Evolutionary conservation across 1,284 basidiomycete genomes (phyloP), one percentile per base, ranked within the genome.

Genomic region (Agroathelia rolfsii): DNA sequence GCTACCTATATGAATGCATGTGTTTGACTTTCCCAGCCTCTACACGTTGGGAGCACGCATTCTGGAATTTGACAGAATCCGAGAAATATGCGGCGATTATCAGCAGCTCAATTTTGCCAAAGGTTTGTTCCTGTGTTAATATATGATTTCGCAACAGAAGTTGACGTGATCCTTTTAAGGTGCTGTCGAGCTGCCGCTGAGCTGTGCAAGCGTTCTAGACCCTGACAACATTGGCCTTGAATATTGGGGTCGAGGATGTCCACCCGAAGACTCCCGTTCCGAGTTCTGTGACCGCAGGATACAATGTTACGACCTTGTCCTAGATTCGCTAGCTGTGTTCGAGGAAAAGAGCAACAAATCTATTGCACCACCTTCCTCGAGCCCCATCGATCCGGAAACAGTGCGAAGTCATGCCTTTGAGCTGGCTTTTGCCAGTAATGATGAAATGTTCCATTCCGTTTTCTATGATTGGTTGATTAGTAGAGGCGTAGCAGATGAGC

Each of bases 401-500:
- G 70, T 83, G 11, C 69, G 79, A 30, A 69, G 64, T 27, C 76
- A 80, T 48, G 84, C 85, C 0, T 88, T 86, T 50, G 76, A 82
- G 25, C 64, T 90, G 37, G 88, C 89, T 1, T 82, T 96, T 40
- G 65, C 73, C 1, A 82, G 81, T 39, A 71, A 83, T 32, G 94
- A 98, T 53, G 80, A 89, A 46, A 76, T 95, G 56, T 96, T 97
- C 65, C 93, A 98, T 58, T 90, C 83, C 24, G 81, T 80, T 28
- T 56, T 98, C 40, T 98, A 98, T 53, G 89, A 94, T 48, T 97
- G 93, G 93, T 62, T 94, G 33, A 83, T 96, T 28, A 60, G 63
- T 17, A 72, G 76, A 24, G 74, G 79, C 6, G 66, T 88, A 43
- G 83, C 87, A 11, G 89, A 96, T 50, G 83, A 93, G 52, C 63